A percentile compares a stretch with the other conserved stretches of the same genome.
These are phyloP conservation scores for Aspergillus nomiae DNA, from an alignment of 2,329 filamentous ascomycete genomes.

Conservation along the genomic window DNA sequence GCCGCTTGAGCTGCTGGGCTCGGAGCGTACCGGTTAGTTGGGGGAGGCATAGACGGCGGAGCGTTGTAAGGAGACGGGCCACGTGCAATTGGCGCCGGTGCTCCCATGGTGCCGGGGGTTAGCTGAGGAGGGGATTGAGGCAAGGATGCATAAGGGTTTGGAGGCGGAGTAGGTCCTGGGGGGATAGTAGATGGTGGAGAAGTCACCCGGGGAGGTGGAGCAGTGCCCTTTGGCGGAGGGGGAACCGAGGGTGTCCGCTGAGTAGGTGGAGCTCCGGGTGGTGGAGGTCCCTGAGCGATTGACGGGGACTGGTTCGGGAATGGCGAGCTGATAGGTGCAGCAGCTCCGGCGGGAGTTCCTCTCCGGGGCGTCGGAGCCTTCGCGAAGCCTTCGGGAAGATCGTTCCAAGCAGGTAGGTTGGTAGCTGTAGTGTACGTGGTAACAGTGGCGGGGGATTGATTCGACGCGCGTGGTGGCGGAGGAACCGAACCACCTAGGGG, in stretches of 20 bases:
- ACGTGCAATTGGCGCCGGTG: conserved; percentile 63
- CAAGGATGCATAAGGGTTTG: conserved; percentile 41
- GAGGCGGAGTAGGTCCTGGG: conserved; percentile 62
- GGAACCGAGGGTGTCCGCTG: conserved; percentile 72
- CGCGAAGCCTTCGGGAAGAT: conserved; percentile 79
- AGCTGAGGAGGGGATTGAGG: conserved; percentile 49
- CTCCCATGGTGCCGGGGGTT: conserved; percentile 34
- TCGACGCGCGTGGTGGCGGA: conserved; percentile 66
- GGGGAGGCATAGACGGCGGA: conserved; percentile 69
- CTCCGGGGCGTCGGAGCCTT: conserved; percentile 72
- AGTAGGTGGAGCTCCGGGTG: conserved; percentile 60
- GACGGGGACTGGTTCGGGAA: conserved; percentile 68
- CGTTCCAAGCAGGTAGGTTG: conserved; percentile 86
- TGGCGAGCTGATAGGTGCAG: conserved; percentile 69
- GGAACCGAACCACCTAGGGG: conserved; percentile 50
- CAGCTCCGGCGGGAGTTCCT: conserved; percentile 66
- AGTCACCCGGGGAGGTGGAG: conserved; percentile 65
- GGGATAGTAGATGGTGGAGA: conserved; percentile 68
- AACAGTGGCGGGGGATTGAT: conserved; percentile 66
- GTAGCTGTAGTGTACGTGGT: conserved; percentile 65
- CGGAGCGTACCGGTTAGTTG: conserved; percentile 75
- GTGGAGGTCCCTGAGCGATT: conserved; percentile 48
- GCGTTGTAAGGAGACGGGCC: conserved; percentile 85
- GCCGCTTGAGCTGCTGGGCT: conserved; percentile 60
- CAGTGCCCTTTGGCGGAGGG: conserved; percentile 79